phyloP scores from a whole-genome alignment of 495 filamentous ascomycete genomes.

The Pyronema domesticum region DNA sequence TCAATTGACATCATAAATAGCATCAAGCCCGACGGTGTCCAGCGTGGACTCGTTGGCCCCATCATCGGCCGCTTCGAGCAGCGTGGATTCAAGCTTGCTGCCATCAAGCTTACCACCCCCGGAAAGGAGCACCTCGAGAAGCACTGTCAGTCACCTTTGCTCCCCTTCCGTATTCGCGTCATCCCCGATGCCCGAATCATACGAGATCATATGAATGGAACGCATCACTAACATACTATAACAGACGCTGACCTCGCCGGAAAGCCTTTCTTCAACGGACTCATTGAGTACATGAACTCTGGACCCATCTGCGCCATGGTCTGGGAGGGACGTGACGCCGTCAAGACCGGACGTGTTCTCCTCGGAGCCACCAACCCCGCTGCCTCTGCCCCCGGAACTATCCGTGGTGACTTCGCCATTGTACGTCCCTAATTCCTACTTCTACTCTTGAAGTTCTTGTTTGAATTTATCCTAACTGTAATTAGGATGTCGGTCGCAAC shows the following conservation, averaged over 20 bases:
- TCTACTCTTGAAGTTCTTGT: neutral
- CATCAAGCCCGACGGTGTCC: constrained; percentile 21
- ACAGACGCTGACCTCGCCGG: constrained; percentile 64
- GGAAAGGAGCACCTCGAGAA: constrained; percentile 86
- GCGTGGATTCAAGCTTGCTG: constrained; percentile 91
- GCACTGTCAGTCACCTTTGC: constrained; percentile 44
- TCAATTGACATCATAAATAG: constrained; percentile 1
- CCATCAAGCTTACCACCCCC: constrained; percentile 83
- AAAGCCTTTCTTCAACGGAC: constrained; percentile 90
- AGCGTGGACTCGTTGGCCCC: constrained; percentile 91
- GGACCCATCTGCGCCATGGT: constrained; percentile 97
- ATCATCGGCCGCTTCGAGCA: constrained; percentile 96
- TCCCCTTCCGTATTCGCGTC: neutral
- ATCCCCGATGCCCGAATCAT: too few species aligned
- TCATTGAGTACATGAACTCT: constrained; percentile 34
- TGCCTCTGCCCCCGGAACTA: constrained; percentile 83
- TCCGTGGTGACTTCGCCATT: constrained; percentile 72
- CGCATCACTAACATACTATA: constrained; percentile 20
- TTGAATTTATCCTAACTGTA: constrained; percentile 3
- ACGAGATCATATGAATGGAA: neutral
- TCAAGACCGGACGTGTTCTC: constrained; percentile 90
- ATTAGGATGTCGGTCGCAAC: constrained; percentile 81
- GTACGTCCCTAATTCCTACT: constrained; percentile 26
- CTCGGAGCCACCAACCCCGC: constrained; percentile 97
- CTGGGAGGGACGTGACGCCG: constrained; percentile 92